A percentile compares a stretch with the other conserved stretches of the same genome.
phyloP scores from a whole-genome alignment of 306 rosid species.

The Hippophae tibetana region DNA sequence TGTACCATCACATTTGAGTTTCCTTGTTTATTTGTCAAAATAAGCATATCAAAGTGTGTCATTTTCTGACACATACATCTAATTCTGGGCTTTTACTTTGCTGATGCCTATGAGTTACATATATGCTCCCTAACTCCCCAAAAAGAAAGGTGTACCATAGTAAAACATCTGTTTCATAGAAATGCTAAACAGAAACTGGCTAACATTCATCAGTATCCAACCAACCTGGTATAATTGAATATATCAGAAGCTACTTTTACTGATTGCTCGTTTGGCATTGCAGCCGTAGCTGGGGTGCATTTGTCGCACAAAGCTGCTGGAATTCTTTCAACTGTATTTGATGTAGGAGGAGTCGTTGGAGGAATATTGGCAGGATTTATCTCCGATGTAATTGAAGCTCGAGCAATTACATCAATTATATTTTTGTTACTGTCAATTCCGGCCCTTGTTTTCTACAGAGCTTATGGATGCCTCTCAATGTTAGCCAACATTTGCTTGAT shows the following conservation, averaged over 20 bases:
- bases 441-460: constrained; percentile 58
- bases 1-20: not conserved
- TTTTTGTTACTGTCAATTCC: constrained; percentile 77
- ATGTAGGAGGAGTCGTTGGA: constrained; percentile 79
- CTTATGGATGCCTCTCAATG: constrained; percentile 68
- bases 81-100: not conserved
- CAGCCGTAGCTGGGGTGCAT: constrained; percentile 77
- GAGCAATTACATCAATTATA: constrained; percentile 63
- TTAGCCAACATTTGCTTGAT: constrained; percentile 46
- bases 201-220: not conserved
- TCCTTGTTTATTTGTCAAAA: not conserved
- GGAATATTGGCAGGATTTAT: constrained; percentile 77
- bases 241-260: not conserved
- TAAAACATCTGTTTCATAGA: not conserved
- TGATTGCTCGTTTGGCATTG: constrained; percentile 16
- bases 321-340: constrained; percentile 76
- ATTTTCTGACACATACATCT: not conserved
- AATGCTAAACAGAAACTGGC: not conserved
- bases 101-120: not conserved
- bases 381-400: constrained; percentile 81
- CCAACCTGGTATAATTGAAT: not conserved
- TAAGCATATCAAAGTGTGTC: not conserved
- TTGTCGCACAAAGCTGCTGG: constrained; percentile 80
- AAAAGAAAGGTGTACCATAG: not conserved
- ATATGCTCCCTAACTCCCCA: not conserved